Evolutionary conservation across 1,284 basidiomycete genomes (phyloP), one percentile per base, ranked within the genome.

Genomic region (Cutaneotrichosporon sp.): DNA sequence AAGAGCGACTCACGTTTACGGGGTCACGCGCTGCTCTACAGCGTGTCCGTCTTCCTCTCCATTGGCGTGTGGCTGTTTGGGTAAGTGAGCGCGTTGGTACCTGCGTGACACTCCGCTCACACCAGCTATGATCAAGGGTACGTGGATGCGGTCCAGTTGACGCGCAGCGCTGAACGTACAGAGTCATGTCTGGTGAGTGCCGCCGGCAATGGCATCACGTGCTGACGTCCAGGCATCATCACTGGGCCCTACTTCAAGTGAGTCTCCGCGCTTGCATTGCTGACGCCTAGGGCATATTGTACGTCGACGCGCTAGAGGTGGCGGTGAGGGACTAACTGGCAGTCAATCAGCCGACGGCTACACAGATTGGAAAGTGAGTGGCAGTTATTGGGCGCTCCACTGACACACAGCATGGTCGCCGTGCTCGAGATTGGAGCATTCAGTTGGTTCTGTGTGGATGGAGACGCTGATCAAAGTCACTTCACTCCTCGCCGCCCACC

Each of bases 401-500:
- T 64, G 53, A 64, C 58, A 13, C 89, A 90, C 30, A 94, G 91
- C 18, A 94, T 97, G 90, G 94, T 96, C 34, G 91, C 93, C 22
- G 88, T 93, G 3, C 82, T 93, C 31, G 95, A 98, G 81, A 86
- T 98, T 52, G 95, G 95, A 53, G 95, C 95, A 32, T 89, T 96
- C 79, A 86, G 92, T 92, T 76, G 65, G 87, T 82, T 22, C 32
- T 26, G 42, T 16, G 32, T 31, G 34, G 34, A 31, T 36, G 47
- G 32, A 30, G 18, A 30, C 18, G 14, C 56, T 60, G 26, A 50
- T 50, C 14, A 1, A 71, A 94, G 91, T 90, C 64, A 97, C 95
- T 0, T 96, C 94, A 11, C 81, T 98, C 59, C 88, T 91, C 22
- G 91, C 93, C 67, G 96, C 95, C 26, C 86, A 86, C 34, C 81